phyloP scores from a whole-genome alignment of 2,329 filamentous ascomycete species.

The Lasiodiplodia citricola region DNA sequence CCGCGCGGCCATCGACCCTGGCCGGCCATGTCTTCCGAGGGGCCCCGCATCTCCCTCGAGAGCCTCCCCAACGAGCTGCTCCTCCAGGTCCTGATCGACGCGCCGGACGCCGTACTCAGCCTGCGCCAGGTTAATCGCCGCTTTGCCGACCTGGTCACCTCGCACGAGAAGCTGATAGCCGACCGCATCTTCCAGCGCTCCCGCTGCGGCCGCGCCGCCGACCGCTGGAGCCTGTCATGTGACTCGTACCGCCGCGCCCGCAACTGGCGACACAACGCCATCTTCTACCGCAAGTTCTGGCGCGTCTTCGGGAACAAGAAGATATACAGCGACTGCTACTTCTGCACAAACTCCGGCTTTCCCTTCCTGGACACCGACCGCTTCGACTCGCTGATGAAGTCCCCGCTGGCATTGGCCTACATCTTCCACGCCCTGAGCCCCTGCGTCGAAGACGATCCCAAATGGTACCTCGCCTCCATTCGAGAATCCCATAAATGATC shows the following conservation, averaged over 20 bases:
- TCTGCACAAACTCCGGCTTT: conserved; percentile 21
- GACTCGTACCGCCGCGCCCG: conserved; percentile 23
- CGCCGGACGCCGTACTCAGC: conserved; percentile 14
- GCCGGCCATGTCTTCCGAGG: conserved; percentile 19
- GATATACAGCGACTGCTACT: conserved; percentile 26
- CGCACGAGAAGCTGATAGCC: conserved; percentile 24
- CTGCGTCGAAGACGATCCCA: conserved; percentile 21
- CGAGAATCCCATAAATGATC: conserved; percentile 8
- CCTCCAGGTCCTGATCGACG: conserved; percentile 16
- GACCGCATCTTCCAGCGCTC: conserved; percentile 20
- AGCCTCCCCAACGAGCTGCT: conserved; percentile 25
- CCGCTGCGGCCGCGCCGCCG: conserved; percentile 19
- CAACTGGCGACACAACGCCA: conserved; percentile 25
- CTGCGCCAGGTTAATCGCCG: conserved; percentile 24
- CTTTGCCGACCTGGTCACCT: conserved; percentile 15
- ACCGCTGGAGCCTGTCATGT: conserved; percentile 3
- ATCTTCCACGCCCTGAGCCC: conserved; percentile 23
- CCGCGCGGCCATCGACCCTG: background rate
- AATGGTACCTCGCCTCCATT: conserved; percentile 21
- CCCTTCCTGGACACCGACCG: conserved; percentile 25
- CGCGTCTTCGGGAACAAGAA: conserved; percentile 20
- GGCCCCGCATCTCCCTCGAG: conserved; percentile 7
- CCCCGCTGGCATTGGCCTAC: conserved; percentile 20
- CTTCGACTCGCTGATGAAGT: conserved; percentile 24
- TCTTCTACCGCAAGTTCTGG: conserved; percentile 28